A percentile compares a stretch with the other conserved stretches of the same genome.
Conservation (phyloP, 2,329 filamentous ascomycete genomes). For the Arthrobotrys conoides region DNA sequence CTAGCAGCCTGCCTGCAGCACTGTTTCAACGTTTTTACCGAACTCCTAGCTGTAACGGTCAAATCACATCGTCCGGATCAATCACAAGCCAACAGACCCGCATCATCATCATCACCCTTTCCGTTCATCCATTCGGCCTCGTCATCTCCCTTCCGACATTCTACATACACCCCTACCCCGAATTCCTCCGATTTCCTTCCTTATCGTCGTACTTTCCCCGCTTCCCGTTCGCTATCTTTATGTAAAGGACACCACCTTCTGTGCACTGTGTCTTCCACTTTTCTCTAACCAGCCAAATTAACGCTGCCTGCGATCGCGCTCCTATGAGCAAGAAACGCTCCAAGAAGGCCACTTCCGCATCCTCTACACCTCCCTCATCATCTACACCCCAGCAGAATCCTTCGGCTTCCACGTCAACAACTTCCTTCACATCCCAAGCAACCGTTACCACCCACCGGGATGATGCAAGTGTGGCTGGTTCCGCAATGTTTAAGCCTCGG, state of each 20-base stretch:
- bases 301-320: constrained; percentile 49
- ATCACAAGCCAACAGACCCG: constrained; percentile 52
- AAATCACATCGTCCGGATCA: constrained; percentile 42
- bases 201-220: constrained; percentile 19
- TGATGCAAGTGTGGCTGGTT: constrained; percentile 52
- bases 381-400: constrained; percentile 38
- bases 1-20: neutral
- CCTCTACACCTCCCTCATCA: constrained; percentile 34
- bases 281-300: constrained; percentile 9
- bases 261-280: neutral
- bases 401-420: constrained; percentile 51
- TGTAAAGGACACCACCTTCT: constrained; percentile 1
- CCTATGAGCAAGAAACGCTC: constrained; percentile 60
- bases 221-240: constrained; percentile 13
- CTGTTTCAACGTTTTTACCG: neutral
- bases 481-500: constrained; percentile 50
- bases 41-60: constrained; percentile 8
- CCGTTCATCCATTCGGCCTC: constrained; percentile 6
- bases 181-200: constrained; percentile 5
- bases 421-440: constrained; percentile 55
- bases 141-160: constrained; percentile 16
- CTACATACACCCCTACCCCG: neutral
- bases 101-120: constrained; percentile 15
- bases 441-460: constrained; percentile 54
- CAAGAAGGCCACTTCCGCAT: constrained; percentile 36